Conservation (phyloP, 768 basidiomycete species). For the Suillus occidentalis region DNA sequence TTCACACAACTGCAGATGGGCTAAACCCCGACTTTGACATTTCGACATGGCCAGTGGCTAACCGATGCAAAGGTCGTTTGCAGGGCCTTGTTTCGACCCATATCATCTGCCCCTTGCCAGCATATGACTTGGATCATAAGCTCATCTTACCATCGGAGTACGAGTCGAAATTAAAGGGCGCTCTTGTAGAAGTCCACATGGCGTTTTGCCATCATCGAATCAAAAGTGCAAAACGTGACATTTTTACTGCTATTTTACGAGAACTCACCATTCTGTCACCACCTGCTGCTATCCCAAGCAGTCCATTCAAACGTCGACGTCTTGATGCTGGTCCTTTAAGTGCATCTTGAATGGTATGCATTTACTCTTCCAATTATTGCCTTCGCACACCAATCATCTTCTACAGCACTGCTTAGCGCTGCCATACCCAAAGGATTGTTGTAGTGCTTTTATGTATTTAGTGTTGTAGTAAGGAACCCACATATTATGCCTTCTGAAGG, state of each 20-base stretch:
- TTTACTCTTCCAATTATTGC: no score
- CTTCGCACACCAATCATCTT: no score
- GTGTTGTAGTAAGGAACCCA: no score
- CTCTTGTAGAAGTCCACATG: constrained; percentile 9
- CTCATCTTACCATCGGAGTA: constrained; percentile 1
- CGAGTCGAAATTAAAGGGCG: neutral
- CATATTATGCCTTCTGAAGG: no score
- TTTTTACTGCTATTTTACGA: neutral
- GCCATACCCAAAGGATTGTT: no score
- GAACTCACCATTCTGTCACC: neutral
- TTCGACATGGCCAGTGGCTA: constrained; percentile 5
- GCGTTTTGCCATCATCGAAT: neutral
- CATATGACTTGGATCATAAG: neutral
- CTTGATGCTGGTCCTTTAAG: neutral
- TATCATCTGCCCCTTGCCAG: constrained; percentile 4
- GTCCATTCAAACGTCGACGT: neutral
- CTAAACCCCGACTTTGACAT: constrained; percentile 5
- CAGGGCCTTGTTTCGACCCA: neutral
- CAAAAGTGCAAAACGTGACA: neutral
- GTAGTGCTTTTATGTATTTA: no score
- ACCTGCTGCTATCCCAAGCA: neutral
- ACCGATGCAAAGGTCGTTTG: neutral
- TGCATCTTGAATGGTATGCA: no score
- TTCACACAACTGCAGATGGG: neutral
- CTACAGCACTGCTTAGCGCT: no score